A percentile compares a stretch with the other conserved stretches of the same genome.
Conservation (phyloP, 31 red algal species). For the Asparagopsis taxiformis region DNA sequence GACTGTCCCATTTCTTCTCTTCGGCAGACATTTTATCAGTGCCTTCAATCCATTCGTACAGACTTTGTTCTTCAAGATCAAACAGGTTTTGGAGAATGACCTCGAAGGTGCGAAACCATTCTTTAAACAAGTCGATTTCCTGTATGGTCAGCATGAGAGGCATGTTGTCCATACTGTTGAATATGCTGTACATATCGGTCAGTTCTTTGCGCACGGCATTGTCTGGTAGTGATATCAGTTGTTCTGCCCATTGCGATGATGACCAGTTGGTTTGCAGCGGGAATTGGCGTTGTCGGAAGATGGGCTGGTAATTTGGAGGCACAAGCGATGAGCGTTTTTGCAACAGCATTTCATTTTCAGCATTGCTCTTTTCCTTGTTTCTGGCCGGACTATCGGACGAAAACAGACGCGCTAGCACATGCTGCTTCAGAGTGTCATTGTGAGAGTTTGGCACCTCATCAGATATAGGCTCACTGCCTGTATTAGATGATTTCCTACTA, state of each 20-base stretch:
- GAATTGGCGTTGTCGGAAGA: background rate
- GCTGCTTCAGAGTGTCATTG: too few relatives aligned
- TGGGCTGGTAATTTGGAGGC: slow-evolving; percentile 37
- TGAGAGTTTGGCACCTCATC: too few relatives aligned
- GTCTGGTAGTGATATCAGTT: slow-evolving; percentile 25
- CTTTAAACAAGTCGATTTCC: slow-evolving; percentile 21
- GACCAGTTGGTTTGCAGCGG: background rate
- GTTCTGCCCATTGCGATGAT: slow-evolving; percentile 3
- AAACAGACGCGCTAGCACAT: too few relatives aligned
- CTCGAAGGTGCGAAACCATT: slow-evolving; percentile 40
- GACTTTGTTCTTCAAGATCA: slow-evolving; percentile 28
- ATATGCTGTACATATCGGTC: slow-evolving; percentile 51
- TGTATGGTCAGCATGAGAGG: slow-evolving; percentile 26
- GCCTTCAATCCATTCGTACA: slow-evolving; percentile 42
- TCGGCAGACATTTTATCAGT: slow-evolving; percentile 28
- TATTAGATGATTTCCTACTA: too few relatives aligned
- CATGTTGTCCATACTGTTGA: slow-evolving; percentile 24
- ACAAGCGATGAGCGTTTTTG: too few relatives aligned
- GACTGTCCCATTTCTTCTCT: slow-evolving; percentile 18
- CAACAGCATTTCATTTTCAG: too few relatives aligned
- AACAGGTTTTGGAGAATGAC: slow-evolving; percentile 31
- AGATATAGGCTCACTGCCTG: too few relatives aligned
- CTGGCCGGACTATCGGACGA: too few relatives aligned
- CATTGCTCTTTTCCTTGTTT: too few relatives aligned
- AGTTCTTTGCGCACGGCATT: slow-evolving; percentile 40